A percentile compares a stretch with the other conserved stretches of the same genome.
Evolutionary conservation across 2,329 filamentous ascomycete species (phyloP).

Genomic region (Sporothrix pallida): DNA sequence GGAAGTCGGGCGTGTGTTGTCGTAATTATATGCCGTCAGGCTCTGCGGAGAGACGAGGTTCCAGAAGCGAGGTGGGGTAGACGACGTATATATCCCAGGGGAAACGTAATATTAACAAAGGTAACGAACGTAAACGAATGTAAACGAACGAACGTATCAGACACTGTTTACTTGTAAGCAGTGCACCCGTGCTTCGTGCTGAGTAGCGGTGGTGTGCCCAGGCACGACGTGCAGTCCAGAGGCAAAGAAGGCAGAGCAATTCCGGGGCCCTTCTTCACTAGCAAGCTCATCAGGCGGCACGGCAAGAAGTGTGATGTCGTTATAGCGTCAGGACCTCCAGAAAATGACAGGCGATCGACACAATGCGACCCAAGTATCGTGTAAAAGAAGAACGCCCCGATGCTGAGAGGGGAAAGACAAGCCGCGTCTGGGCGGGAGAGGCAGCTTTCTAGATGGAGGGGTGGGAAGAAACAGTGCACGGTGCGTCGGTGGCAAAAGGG

Average conservation of each 20-base stretch:
- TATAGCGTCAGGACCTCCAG: slow-evolving; percentile 17
- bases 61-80: slow-evolving; percentile 25
- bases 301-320: slow-evolving; percentile 21
- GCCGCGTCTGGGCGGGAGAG: background rate
- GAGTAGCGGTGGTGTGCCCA: slow-evolving; percentile 22
- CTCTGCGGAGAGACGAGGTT: slow-evolving; percentile 1
- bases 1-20: background rate
- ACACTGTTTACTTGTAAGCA: slow-evolving; percentile 13
- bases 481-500: slow-evolving; percentile 9
- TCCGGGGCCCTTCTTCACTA: slow-evolving; percentile 47
- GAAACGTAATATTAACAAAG: background rate
- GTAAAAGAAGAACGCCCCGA: background rate
- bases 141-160: background rate
- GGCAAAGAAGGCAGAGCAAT: slow-evolving; percentile 26
- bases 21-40: slow-evolving; percentile 6
- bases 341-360: slow-evolving; percentile 6
- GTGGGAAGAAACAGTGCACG: background rate
- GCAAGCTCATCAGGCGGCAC: slow-evolving; percentile 47
- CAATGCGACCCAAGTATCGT: background rate
- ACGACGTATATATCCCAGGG: background rate
- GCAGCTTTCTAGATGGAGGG: background rate
- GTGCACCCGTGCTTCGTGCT: background rate
- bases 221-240: background rate
- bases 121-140: background rate
- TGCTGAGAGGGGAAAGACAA: background rate